These are phyloP conservation scores for Pyrus hybrid DNA, from an alignment of 331 rosid species.

Conservation along the genomic window DNA sequence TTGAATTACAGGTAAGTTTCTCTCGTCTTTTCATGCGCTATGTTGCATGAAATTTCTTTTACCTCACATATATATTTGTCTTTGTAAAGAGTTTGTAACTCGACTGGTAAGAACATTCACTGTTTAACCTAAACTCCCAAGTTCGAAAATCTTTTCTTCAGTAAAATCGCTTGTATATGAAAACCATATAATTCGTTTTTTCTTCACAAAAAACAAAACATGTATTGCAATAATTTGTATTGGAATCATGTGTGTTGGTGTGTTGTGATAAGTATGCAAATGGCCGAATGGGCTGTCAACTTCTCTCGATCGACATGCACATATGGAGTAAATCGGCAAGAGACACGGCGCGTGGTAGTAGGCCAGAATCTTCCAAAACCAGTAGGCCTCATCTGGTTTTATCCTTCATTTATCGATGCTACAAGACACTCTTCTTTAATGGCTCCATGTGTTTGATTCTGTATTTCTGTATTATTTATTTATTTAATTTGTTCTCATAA, in stretches of 20 bases:
- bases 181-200: neutral
- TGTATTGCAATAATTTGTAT: neutral
- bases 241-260: neutral
- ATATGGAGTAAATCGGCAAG: neutral
- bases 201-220: neutral
- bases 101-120: neutral
- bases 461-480: neutral
- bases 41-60: neutral
- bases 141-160: too few species aligned
- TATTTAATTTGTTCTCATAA: too few species aligned
- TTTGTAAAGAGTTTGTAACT: too few species aligned
- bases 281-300: neutral
- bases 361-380: slow-evolving; percentile 2
- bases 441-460: neutral
- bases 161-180: neutral
- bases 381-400: neutral
- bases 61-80: neutral
- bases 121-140: fast-evolving
- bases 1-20: neutral
- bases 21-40: neutral
- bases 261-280: neutral
- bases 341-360: neutral
- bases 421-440: neutral
- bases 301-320: neutral
- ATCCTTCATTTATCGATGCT: neutral